Base-by-base conservation (phyloP, 352 stramenopile species). In the Lagenidium sp. region DNA sequence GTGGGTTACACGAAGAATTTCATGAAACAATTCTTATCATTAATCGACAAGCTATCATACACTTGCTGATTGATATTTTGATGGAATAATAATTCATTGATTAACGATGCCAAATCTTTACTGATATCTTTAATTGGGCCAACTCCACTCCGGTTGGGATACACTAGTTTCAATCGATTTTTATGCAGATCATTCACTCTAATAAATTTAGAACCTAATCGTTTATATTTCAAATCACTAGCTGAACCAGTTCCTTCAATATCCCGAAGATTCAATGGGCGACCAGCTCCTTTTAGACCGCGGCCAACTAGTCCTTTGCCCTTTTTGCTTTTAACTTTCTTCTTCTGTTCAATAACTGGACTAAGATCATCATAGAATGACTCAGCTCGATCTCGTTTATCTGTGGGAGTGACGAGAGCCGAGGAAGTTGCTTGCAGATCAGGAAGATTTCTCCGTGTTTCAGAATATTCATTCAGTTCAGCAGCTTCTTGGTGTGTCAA, bases 61-160 rank as follows among this genome's bases (percentile, higher is more conserved):
- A 40, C 6, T 15, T 38, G 36, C 22, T 45, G 35, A 44, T 52
- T 34, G 1, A 52, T 31, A 39, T 52, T 26, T 22, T 31, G 15
- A 39, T 52, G 25, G 39, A 52, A 52, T 32, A 52, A 2, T n/a
- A 52, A 23, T 24, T 28, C 36, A 1, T 44, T 52, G 44, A 52
- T 52, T 0, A 50, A 2, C 1, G 34, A 6, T 25, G 44, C 16
- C 22, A 50, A 26, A 37, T 36, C 24, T 4, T 16, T 3, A 22
- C 18, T 16, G 23, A 52, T 52, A 4, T 38, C 25, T 7, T 20
- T 19, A 6, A 43, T 41, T 1, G 34, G 34, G 4, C 35, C 36
- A 15, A 52, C 35, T 1, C 8, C 20, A 6, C 35, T 44, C 1
- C 44, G 44, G 31, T 52, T 52, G n/a, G 24, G 6, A 22, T 44